Evolutionary conservation across 2,329 filamentous ascomycete species (phyloP).

Genomic region (Byssothecium circinans): DNA sequence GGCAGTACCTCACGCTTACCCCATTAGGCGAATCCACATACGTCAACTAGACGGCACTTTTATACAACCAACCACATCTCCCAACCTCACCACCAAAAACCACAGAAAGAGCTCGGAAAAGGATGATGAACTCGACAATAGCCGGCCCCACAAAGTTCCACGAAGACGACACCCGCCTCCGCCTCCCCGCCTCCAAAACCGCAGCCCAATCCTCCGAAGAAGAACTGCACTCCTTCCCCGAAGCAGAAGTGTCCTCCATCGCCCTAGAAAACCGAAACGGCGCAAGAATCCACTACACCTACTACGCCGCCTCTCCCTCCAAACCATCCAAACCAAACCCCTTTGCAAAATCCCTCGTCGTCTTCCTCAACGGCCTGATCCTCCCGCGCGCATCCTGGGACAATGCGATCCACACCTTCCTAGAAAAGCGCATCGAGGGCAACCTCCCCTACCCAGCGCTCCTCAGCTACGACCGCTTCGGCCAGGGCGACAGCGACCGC

Average conservation of each 20-base stretch:
- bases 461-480: constrained; percentile 61
- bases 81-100: no score
- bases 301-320: constrained; percentile 33
- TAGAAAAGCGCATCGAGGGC: constrained; percentile 26
- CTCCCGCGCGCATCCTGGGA: constrained; percentile 46
- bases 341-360: constrained; percentile 42
- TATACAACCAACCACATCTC: no score
- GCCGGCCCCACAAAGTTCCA: not conserved
- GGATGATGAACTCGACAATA: not conserved
- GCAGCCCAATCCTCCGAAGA: constrained; percentile 28
- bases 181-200: not conserved
- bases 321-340: constrained; percentile 29
- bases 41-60: no score
- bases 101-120: not conserved
- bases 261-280: constrained; percentile 32
- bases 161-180: not conserved
- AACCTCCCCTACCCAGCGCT: constrained; percentile 45
- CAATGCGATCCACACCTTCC: constrained; percentile 33
- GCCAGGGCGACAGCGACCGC: constrained; percentile 56
- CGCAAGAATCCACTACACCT: constrained; percentile 38
- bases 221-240: constrained; percentile 32
- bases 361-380: constrained; percentile 51
- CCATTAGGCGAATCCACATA: no score
- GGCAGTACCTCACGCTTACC: no score
- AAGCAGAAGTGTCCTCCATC: constrained; percentile 31